Evolutionary conservation across 495 filamentous ascomycete species (phyloP).

Genomic region (Terfezia claveryi): DNA sequence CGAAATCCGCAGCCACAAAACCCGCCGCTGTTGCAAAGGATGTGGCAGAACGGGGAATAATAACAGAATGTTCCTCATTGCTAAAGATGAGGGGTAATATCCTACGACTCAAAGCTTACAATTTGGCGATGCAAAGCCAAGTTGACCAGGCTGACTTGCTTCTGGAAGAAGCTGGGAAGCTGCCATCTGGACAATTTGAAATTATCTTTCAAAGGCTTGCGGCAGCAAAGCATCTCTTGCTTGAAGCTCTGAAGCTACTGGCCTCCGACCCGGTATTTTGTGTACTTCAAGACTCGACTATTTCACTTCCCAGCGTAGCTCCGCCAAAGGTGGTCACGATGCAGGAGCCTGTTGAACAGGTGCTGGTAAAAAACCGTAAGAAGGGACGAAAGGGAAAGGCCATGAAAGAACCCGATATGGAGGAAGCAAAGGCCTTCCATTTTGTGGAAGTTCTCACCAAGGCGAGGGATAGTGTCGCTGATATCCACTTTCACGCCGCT

Average conservation of each 20-base stretch:
- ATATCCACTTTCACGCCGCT: slow-evolving; percentile 32
- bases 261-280: slow-evolving; percentile 65
- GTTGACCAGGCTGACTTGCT: slow-evolving; percentile 30
- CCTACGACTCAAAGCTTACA: slow-evolving; percentile 40
- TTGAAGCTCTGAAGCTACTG: slow-evolving; percentile 43
- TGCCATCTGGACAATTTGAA: slow-evolving; percentile 24
- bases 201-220: slow-evolving; percentile 29
- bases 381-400: slow-evolving; percentile 2
- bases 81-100: slow-evolving; percentile 37
- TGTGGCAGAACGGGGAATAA: slow-evolving; percentile 5
- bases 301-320: slow-evolving; percentile 17
- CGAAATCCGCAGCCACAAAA: slow-evolving; percentile 8
- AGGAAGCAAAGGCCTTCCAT: slow-evolving; percentile 16
- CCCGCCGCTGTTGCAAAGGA: slow-evolving; percentile 12
- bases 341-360: not conserved
- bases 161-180: slow-evolving; percentile 27
- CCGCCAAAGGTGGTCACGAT: slow-evolving; percentile 1
- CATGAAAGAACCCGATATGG: not conserved
- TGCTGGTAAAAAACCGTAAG: slow-evolving; percentile 8
- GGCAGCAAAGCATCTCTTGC: slow-evolving; percentile 35
- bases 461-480: slow-evolving; percentile 36
- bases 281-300: slow-evolving; percentile 64
- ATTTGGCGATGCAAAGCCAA: slow-evolving; percentile 32
- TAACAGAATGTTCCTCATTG: slow-evolving; percentile 34
- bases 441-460: slow-evolving; percentile 37